Evolutionary conservation across 805 yeast genomes (phyloP), one percentile per base, ranked within the genome.

Genomic region (Middelhovenomyces tepae): DNA sequence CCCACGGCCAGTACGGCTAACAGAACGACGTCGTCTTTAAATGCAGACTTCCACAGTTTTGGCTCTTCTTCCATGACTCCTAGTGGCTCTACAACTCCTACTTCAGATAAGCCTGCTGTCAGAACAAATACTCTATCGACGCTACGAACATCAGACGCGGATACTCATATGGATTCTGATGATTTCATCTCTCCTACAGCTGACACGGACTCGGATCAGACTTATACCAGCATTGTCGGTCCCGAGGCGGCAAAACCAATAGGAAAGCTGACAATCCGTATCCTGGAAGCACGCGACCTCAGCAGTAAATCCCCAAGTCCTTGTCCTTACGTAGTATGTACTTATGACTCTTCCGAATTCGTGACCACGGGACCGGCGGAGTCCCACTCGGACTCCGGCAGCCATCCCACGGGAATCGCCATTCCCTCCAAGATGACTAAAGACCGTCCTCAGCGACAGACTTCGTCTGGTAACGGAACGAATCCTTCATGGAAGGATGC

Each of bases 401-500:
- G 17, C 27, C 43, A 22, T n/a, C 37, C 35, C 35, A 39, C 29
- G 16, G 56, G 62, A 16, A 60, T 59, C 18, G 61, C 61, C 28
- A 64, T 60, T 35, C 62, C 67, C 16, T 31, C 47, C 31, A 62
- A 47, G 22, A 39, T 40, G 27, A 20, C n/a, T n/a, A 26, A 26
- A 20, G 19, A 31, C 34, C 36, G 40, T 24, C 13, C 16, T 10
- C 7, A 16, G 7, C 19, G 9, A n/a, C 29, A 7, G 11, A 18
- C 29, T 6, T 13, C 8, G n/a, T 15, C 28, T 16, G 34, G 20
- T 10, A 44, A 42, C 18, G 37, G 54, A 10, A 42, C 76, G 10
- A 79, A 79, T 52, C 95, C 95, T 10, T 64, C 71, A 20, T 89
- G 96, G 95, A 81, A 83, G 51, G 95, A 87, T 56, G 85, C 85